A percentile compares a stretch with the other conserved stretches of the same genome.
These are phyloP conservation scores for Didymella glomerata DNA, from an alignment of 2,329 filamentous ascomycete species.

Conservation along the genomic window DNA sequence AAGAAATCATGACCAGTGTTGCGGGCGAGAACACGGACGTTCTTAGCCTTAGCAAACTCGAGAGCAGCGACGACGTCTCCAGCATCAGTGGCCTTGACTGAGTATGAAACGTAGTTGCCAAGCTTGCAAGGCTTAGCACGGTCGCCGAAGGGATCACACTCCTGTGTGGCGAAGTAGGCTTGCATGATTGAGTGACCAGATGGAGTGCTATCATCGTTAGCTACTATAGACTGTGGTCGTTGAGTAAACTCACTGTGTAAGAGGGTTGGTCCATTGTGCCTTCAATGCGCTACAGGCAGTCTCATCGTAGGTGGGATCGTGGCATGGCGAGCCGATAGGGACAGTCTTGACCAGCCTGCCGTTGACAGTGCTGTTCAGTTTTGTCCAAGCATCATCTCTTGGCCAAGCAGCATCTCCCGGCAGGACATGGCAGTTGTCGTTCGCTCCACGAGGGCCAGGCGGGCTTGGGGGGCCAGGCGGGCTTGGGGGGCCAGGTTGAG, in stretches of 20 bases:
- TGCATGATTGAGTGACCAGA: slow-evolving; percentile 29
- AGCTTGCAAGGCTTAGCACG: slow-evolving; percentile 26
- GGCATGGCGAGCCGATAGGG: slow-evolving; percentile 51
- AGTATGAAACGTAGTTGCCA: slow-evolving; percentile 45
- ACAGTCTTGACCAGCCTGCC: slow-evolving; percentile 52
- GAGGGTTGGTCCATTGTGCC: slow-evolving; percentile 28
- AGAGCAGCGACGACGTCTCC: slow-evolving; percentile 31
- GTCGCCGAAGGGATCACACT: slow-evolving; percentile 29
- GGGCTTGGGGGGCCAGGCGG: not conserved
- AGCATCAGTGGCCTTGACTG: slow-evolving; percentile 46
- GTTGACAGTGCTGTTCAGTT: slow-evolving; percentile 50
- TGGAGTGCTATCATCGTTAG: slow-evolving; percentile 14
- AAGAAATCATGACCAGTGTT: slow-evolving; percentile 44
- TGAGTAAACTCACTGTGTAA: slow-evolving; percentile 28
- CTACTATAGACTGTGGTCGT: slow-evolving; percentile 14
- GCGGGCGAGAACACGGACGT: slow-evolving; percentile 38
- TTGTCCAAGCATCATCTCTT: slow-evolving; percentile 40
- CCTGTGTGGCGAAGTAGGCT: slow-evolving; percentile 28
- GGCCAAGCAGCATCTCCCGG: slow-evolving; percentile 52
- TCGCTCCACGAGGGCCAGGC: not conserved
- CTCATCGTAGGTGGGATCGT: slow-evolving; percentile 36
- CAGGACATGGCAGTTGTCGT: slow-evolving; percentile 23
- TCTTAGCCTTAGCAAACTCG: slow-evolving; percentile 35
- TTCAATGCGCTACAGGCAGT: slow-evolving; percentile 22
- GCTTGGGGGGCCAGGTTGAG: slow-evolving; percentile 2